Conservation (phyloP, 805 yeast genomes). For the Ogataea allantospora region DNA sequence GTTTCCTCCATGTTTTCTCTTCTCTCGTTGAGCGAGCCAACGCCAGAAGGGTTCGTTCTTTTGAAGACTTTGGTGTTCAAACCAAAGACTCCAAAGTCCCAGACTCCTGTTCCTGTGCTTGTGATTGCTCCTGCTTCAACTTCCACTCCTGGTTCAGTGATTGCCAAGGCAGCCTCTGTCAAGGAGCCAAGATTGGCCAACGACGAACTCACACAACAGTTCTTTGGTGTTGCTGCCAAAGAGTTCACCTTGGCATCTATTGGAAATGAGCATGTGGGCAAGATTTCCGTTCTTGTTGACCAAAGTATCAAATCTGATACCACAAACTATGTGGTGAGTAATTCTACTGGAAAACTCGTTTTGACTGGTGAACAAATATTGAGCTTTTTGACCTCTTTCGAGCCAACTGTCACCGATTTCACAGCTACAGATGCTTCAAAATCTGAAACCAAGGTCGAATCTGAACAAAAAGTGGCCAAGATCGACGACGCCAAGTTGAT, state of each 20-base stretch:
- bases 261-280: constrained; percentile 43
- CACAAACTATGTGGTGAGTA: constrained; percentile 43
- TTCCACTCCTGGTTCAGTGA: constrained; percentile 60
- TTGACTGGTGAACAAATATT: constrained; percentile 46
- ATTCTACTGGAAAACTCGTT: constrained; percentile 51
- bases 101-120: constrained; percentile 73
- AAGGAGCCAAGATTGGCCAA: constrained; percentile 89
- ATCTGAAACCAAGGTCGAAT: constrained; percentile 25
- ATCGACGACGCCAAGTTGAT: constrained; percentile 85
- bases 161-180: constrained; percentile 65
- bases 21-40: constrained; percentile 57
- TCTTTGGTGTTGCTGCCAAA: constrained; percentile 56
- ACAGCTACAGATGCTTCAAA: constrained; percentile 36
- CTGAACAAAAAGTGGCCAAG: constrained; percentile 42
- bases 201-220: constrained; percentile 69
- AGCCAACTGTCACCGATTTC: constrained; percentile 54
- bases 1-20: constrained; percentile 67
- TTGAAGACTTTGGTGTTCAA: constrained; percentile 83
- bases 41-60: constrained; percentile 48
- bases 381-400: constrained; percentile 52
- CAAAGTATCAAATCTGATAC: constrained; percentile 43
- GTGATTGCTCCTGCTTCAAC: constrained; percentile 74
- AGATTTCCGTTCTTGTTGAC: constrained; percentile 61
- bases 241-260: constrained; percentile 61
- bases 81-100: constrained; percentile 86